phyloP scores from a whole-genome alignment of 768 basidiomycete species.

The Udeniomyces megalosporus region DNA sequence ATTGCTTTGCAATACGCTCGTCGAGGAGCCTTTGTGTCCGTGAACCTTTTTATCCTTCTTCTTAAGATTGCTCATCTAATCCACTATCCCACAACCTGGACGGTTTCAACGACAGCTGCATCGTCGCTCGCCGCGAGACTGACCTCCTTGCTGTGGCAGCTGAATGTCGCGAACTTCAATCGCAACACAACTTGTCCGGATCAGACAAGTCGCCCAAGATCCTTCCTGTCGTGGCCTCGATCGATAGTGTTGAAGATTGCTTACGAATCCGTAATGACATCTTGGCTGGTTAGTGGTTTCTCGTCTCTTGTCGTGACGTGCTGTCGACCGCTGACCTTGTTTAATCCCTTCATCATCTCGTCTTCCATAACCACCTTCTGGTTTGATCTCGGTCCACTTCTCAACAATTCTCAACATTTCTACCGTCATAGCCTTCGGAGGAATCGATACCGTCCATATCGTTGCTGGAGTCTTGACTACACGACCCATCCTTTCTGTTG shows the following conservation, averaged over 20 bases:
- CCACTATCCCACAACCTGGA: no score
- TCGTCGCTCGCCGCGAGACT: constrained; percentile 50
- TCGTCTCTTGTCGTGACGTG: neutral
- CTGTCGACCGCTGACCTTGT: no score
- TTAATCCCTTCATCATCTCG: no score
- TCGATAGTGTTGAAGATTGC: constrained; percentile 43
- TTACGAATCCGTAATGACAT: constrained; percentile 42
- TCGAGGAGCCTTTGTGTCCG: constrained; percentile 44
- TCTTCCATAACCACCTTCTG: neutral
- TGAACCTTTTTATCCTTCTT: neutral
- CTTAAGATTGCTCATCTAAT: neutral
- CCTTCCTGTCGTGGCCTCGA: constrained; percentile 48
- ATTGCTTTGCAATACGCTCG: constrained; percentile 54
- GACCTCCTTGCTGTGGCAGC: constrained; percentile 43
- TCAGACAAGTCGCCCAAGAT: neutral
- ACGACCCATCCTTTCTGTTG: constrained; percentile 54
- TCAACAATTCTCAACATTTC: neutral
- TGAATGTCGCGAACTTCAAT: constrained; percentile 38
- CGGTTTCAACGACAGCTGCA: no score
- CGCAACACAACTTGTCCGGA: constrained; percentile 10
- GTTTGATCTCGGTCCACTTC: neutral
- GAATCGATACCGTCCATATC: constrained; percentile 67
- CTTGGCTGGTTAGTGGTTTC: neutral
- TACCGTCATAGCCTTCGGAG: constrained; percentile 26
- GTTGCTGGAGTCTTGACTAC: constrained; percentile 72